Conservation (phyloP, 2,329 filamentous ascomycete species). For the Cladosporium sp. region DNA sequence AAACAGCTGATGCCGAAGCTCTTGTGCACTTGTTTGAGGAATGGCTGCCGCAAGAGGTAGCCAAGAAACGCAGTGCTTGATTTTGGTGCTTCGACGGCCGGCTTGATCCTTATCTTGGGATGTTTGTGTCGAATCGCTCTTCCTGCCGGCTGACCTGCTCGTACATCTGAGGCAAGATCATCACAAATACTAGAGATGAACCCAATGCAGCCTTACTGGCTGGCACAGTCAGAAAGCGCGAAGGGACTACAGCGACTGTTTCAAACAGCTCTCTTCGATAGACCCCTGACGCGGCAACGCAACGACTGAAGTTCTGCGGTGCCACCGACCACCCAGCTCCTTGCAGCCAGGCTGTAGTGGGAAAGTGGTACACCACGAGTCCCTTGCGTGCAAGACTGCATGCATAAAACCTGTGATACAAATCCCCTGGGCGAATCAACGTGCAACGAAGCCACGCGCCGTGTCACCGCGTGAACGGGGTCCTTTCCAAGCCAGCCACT, state of each 20-base stretch:
- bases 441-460: neutral
- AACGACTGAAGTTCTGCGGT: too few relatives aligned
- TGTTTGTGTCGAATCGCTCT: too few relatives aligned
- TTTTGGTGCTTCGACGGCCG: too few relatives aligned
- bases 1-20: neutral
- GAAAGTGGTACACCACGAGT: slow-evolving; percentile 1
- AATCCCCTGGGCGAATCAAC: neutral
- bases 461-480: neutral
- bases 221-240: too few relatives aligned
- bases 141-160: too few relatives aligned
- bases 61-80: neutral
- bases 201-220: too few relatives aligned
- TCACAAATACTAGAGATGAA: too few relatives aligned
- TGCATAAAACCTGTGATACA: neutral
- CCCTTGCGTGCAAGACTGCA: slow-evolving; percentile 2
- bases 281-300: too few relatives aligned
- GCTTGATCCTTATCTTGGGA: too few relatives aligned
- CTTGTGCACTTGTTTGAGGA: neutral
- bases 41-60: neutral
- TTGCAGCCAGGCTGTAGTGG: neutral
- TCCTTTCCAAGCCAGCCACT: neutral
- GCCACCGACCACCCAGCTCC: neutral
- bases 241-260: too few relatives aligned
- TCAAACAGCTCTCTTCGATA: too few relatives aligned
- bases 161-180: too few relatives aligned